Evolutionary conservation across 176 grass and related monocot genomes (phyloP).

Genomic region (Oryza meyeriana): DNA sequence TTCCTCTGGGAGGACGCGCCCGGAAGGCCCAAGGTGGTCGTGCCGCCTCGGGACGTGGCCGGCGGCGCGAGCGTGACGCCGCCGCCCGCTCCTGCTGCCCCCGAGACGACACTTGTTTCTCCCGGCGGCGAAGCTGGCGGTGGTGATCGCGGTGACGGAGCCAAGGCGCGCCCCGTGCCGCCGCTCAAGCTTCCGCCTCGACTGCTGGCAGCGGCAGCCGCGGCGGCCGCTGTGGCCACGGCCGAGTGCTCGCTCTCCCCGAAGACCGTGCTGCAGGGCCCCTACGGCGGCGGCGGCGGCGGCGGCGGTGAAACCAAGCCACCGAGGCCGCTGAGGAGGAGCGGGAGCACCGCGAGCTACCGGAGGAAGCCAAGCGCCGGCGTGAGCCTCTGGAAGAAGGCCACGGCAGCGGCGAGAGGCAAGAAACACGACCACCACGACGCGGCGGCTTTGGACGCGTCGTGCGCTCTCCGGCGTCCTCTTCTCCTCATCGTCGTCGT

Average conservation of each 20-base stretch:
- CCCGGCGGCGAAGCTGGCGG: too few relatives aligned
- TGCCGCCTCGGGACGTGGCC: too few relatives aligned
- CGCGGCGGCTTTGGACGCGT: not conserved
- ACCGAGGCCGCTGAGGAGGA: constrained; percentile 21
- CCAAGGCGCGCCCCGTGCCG: not conserved
- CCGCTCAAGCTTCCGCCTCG: constrained; percentile 64
- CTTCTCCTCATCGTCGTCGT: not conserved
- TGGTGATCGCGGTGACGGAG: not conserved
- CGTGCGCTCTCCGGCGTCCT: not conserved
- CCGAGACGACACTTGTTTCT: not conserved
- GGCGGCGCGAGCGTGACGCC: not conserved
- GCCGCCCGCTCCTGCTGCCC: not conserved
- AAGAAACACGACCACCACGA: not conserved
- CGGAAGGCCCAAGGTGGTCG: constrained; percentile 49
- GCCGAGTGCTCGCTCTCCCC: constrained; percentile 4
- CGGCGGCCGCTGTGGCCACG: not conserved
- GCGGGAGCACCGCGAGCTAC: not conserved
- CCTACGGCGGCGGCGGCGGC: constrained; percentile 5
- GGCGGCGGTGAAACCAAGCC: not conserved
- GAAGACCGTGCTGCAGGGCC: constrained; percentile 23
- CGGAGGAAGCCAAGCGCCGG: constrained; percentile 13
- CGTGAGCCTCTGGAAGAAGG: constrained; percentile 20
- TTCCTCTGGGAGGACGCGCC: constrained; percentile 80
- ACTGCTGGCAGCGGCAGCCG: constrained; percentile 25
- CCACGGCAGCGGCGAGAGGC: not conserved